Evolutionary conservation across 345 rosid genomes (phyloP).

Genomic region (Corchorus capsularis): DNA sequence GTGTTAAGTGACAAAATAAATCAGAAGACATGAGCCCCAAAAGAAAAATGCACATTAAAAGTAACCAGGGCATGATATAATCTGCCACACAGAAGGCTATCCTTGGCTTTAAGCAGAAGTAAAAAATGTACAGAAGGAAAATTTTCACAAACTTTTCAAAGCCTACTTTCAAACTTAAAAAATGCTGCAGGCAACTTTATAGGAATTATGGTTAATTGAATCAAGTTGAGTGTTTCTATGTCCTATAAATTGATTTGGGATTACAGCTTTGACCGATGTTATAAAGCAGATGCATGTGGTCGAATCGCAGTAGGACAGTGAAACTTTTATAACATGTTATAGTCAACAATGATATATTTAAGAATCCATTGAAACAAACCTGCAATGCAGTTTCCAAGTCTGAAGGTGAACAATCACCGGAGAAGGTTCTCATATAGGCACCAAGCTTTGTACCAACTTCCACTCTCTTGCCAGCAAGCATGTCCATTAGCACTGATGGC

Average conservation of each 20-base stretch:
- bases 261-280: not conserved
- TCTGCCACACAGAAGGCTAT: not conserved
- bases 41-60: not conserved
- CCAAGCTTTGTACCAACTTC: slow-evolving; percentile 87
- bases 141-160: not conserved
- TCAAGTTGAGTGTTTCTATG: not conserved
- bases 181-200: not conserved
- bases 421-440: slow-evolving; percentile 85
- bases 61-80: not conserved
- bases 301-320: not conserved
- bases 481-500: slow-evolving; percentile 82
- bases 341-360: not conserved
- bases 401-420: slow-evolving; percentile 89
- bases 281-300: not conserved
- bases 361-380: slow-evolving; percentile 49
- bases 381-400: slow-evolving; percentile 96
- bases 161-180: not conserved
- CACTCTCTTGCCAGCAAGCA: slow-evolving; percentile 98
- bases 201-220: not conserved
- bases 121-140: not conserved
- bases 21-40: not conserved
- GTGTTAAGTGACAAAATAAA: not conserved
- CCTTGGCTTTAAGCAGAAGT: not conserved
- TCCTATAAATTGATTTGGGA: not conserved
- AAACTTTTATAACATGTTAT: not conserved